Percentiles rank a stretch among this genome's conserved stretches.
phyloP scores from a whole-genome alignment of 768 basidiomycete species.

The Asterophora parasitica region DNA sequence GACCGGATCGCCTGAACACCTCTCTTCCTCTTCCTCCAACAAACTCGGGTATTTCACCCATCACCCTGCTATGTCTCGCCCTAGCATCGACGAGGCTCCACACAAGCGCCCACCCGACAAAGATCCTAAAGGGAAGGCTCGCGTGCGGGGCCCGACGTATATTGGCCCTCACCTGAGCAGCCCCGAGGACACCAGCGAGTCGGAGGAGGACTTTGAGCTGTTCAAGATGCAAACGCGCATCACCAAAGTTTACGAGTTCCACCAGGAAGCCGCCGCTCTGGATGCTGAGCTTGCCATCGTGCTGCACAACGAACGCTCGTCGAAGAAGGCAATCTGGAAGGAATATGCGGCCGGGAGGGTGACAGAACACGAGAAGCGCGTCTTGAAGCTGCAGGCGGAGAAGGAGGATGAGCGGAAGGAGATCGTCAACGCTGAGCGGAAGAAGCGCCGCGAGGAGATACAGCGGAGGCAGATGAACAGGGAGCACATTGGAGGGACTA shows the following conservation, averaged over 20 bases:
- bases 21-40: constrained; percentile 16
- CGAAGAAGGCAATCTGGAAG: constrained; percentile 27
- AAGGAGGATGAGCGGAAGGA: constrained; percentile 49
- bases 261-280: constrained; percentile 38
- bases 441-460: constrained; percentile 30
- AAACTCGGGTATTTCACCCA: constrained; percentile 23
- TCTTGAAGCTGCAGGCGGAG: constrained; percentile 34
- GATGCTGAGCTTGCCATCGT: constrained; percentile 37
- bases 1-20: constrained; percentile 20
- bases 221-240: constrained; percentile 44
- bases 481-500: constrained; percentile 3
- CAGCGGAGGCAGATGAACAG: constrained; percentile 11
- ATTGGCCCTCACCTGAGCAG: constrained; percentile 30
- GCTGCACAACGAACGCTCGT: constrained; percentile 32
- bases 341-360: constrained; percentile 28
- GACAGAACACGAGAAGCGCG: constrained; percentile 33
- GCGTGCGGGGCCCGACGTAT: constrained; percentile 25
- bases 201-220: constrained; percentile 35
- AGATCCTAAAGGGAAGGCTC: constrained; percentile 16
- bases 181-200: constrained; percentile 25
- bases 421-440: constrained; percentile 35
- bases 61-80: constrained; percentile 3
- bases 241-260: constrained; percentile 46
- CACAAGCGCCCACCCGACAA: constrained; percentile 19
- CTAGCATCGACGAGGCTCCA: constrained; percentile 10